Evolutionary conservation across 192 early-diverging fungal species (phyloP), one percentile per base, ranked within the genome.

Genomic region (Coemansia reversa): DNA sequence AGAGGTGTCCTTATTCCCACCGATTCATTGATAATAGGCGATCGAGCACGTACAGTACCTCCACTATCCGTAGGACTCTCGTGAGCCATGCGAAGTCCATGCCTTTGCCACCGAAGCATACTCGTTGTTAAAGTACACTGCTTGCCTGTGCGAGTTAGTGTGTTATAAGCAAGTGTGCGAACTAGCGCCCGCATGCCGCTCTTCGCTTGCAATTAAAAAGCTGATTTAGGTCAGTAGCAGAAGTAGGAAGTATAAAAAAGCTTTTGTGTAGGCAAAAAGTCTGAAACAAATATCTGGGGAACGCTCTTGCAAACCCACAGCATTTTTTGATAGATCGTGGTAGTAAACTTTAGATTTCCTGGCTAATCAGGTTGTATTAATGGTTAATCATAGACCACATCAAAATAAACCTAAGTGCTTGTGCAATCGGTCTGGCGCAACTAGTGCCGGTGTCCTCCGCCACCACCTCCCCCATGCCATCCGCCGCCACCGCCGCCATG

Each of bases 1-100:
- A 71, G 45, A 3, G 69, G 69, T 45, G 69, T 71, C 39, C 39
- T 45, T 16, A 45, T 45, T 16, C 39, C 39, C 14, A 45, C 39
- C 14, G 39, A 16, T 45, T 45, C 39, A 45, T 5, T 45, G 12
- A 45, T 45, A 45, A 45, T 45, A 16, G 39, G 39, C 39, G 39
- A 45, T 16, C 39, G 39, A 45, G 39, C 39, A 16, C 39, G 39
- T 45, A 11, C 3, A 16, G 39, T 12, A 16, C 39, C 16, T 16
- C 39, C 39, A 12, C 3, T 45, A 45, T 45, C 39, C 12, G 39
- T 12, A 45, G 39, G 39, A 45, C 12, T 16, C 9, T 45, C 39
- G 12, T 45, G 39, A 45, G 39, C 39, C 39, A 45, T 45, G 9
- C 39, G 39, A 45, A 45, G 39, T 14, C 39, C 39, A 35, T 35